Conservation (phyloP, 176 grass and related monocot genomes). For the Echinochloa phyllopogon region DNA sequence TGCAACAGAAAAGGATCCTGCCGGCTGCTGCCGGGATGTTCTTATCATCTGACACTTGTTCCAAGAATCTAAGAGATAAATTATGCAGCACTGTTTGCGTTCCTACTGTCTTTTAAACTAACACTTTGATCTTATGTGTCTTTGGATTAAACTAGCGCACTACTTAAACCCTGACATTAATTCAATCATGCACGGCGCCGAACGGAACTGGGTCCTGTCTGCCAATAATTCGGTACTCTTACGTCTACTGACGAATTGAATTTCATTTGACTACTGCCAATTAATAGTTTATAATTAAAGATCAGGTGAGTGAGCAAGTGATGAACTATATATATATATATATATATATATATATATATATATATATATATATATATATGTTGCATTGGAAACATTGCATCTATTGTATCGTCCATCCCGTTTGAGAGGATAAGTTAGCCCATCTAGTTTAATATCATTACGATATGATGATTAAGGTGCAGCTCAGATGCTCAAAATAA, state of each 20-base stretch:
- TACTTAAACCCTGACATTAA: neutral
- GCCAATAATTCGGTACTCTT: constrained; percentile 14
- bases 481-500: neutral
- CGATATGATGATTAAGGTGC: neutral
- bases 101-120: constrained; percentile 16
- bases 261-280: constrained; percentile 28
- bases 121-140: constrained; percentile 30
- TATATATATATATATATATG: neutral
- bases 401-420: neutral
- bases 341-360: neutral
- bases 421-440: constrained; percentile 15
- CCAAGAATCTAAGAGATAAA: constrained; percentile 42
- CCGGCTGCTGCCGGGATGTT: neutral
- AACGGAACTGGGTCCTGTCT: constrained; percentile 52
- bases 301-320: constrained; percentile 36
- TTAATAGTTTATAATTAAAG: constrained; percentile 10
- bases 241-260: neutral
- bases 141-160: neutral
- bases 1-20: neutral
- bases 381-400: constrained; percentile 17
- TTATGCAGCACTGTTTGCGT: constrained; percentile 11
- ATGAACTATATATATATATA: neutral
- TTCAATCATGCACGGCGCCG: constrained; percentile 56
- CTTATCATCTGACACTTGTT: constrained; percentile 38
- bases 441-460: constrained; percentile 18